Evolutionary conservation across 2,329 filamentous ascomycete genomes (phyloP).

Genomic region (Microsporum audouinii): DNA sequence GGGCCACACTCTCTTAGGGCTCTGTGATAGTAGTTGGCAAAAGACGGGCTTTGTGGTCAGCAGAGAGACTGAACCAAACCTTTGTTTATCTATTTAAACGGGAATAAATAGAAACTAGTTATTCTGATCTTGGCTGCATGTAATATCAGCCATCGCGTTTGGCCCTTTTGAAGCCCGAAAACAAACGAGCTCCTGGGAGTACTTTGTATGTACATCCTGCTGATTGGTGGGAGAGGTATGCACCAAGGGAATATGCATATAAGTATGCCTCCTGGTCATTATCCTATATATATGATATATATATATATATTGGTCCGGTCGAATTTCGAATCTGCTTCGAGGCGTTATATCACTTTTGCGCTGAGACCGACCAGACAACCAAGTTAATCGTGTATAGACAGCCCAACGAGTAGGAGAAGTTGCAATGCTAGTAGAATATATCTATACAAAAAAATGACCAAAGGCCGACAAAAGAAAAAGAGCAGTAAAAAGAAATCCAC

Average conservation of each 20-base stretch:
- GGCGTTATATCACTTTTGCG: background rate
- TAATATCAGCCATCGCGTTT: background rate
- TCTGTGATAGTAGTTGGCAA: background rate
- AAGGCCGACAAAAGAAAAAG: background rate
- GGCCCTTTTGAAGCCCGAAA: background rate
- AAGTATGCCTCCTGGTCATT: background rate
- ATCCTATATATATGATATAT: background rate
- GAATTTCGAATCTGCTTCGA: background rate
- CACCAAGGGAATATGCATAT: background rate
- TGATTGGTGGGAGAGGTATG: no score
- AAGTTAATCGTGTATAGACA: background rate
- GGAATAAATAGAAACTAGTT: background rate
- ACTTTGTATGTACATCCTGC: no score
- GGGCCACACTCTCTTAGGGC: background rate
- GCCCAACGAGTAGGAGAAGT: background rate
- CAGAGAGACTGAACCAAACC: background rate
- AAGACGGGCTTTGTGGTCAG: background rate
- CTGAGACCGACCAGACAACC: background rate
- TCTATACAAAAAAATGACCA: background rate
- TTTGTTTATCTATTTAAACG: background rate
- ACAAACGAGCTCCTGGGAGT: background rate
- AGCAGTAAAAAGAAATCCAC: background rate
- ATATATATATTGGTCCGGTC: background rate
- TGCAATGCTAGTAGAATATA: background rate
- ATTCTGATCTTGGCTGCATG: conserved; percentile 17